phyloP scores from a whole-genome alignment of 2,329 filamentous ascomycete genomes.

The Xylariomycetidae sp. region DNA sequence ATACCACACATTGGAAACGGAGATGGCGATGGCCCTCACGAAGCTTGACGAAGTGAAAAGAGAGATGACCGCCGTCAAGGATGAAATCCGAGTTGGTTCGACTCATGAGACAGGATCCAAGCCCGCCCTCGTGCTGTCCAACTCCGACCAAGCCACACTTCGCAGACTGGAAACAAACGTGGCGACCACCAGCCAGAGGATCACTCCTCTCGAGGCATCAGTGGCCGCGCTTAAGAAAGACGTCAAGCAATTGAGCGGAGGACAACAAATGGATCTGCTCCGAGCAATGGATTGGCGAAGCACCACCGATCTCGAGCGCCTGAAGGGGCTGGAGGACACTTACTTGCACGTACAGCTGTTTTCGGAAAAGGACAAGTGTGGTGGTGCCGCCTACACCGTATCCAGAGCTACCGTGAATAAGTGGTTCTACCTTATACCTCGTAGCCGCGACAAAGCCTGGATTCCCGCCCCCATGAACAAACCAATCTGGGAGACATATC shows the following conservation, averaged over 20 bases:
- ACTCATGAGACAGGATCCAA: too few relatives aligned
- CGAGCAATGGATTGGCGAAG: conserved; percentile 7
- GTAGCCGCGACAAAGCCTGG: conserved; percentile 9
- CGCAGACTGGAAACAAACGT: conserved; percentile 6
- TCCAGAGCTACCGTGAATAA: conserved; percentile 12
- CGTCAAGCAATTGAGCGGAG: conserved; percentile 6
- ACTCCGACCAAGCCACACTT: too few relatives aligned
- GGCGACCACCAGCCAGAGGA: conserved; percentile 7
- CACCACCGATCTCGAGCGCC: conserved; percentile 11
- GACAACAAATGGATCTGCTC: conserved; percentile 5
- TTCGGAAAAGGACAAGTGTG: conserved; percentile 14
- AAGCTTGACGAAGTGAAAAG: too few relatives aligned
- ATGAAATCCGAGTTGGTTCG: too few relatives aligned
- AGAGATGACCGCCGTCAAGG: too few relatives aligned
- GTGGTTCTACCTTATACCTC: conserved; percentile 14
- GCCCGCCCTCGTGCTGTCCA: too few relatives aligned
- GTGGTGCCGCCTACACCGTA: conserved; percentile 14
- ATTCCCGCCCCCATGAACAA: conserved; percentile 13
- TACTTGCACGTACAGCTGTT: conserved; percentile 12
- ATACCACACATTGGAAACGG: too few relatives aligned
- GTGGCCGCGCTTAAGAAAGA: conserved; percentile 7
- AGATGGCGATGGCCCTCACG: too few relatives aligned
- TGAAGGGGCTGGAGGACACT: conserved; percentile 11
- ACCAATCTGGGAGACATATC: conserved; percentile 10
- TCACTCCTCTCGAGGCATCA: conserved; percentile 9